Percentiles rank a stretch among this genome's conserved stretches.
phyloP scores from a whole-genome alignment of 2,329 filamentous ascomycete species.

The Penicillium sp. region DNA sequence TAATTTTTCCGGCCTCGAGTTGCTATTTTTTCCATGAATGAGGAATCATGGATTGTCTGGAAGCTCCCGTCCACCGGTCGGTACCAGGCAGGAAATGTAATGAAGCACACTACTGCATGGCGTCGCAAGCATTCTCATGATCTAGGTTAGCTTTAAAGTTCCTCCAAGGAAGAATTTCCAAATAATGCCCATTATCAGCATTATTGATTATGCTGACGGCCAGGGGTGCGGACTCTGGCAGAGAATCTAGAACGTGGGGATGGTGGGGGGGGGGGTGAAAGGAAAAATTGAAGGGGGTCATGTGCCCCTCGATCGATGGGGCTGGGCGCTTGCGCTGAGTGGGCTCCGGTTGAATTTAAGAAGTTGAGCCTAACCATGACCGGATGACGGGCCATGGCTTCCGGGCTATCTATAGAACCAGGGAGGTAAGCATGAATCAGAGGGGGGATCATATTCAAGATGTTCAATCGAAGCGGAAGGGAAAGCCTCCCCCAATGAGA shows the following conservation, averaged over 20 bases:
- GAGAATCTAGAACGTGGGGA: constrained; percentile 17
- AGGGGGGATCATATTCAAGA: background rate
- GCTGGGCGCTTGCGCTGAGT: constrained; percentile 7
- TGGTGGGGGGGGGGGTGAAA: constrained; percentile 1
- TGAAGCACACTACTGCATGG: too few species aligned
- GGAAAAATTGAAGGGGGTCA: constrained; percentile 21
- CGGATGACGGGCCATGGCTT: constrained; percentile 5
- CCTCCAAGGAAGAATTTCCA: too few species aligned
- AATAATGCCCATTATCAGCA: too few species aligned
- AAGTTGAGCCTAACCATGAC: background rate
- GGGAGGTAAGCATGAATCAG: background rate
- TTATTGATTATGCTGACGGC: background rate
- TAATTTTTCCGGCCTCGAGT: too few species aligned
- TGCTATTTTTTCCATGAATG: constrained; percentile 19
- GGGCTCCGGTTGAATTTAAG: background rate
- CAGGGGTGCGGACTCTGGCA: constrained; percentile 6
- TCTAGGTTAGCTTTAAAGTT: too few species aligned
- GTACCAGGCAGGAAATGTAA: too few species aligned
- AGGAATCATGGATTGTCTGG: background rate
- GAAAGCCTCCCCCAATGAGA: background rate
- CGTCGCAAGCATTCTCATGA: too few species aligned
- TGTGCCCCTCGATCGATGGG: constrained; percentile 22
- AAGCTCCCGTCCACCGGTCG: too few species aligned
- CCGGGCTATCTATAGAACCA: constrained; percentile 6
- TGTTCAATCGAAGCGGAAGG: background rate